Evolutionary conservation across 163 green algal species (phyloP), one percentile per base, ranked within the genome.

Genomic region (Chloromonas sp.): DNA sequence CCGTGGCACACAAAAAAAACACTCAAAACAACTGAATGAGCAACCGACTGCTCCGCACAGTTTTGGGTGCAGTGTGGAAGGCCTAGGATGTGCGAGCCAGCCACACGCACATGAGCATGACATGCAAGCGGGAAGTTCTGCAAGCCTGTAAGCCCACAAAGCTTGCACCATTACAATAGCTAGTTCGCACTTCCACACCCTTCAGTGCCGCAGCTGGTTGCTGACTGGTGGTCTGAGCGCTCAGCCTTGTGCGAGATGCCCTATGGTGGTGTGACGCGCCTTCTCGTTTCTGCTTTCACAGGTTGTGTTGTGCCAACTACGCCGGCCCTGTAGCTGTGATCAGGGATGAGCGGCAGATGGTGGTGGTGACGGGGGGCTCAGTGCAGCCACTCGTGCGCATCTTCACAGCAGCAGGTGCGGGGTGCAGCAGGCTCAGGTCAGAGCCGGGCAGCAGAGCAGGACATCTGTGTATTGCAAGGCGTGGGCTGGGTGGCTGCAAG

Each of bases 241-340:
- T 36, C 36, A 36, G 36, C 36, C 36, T 36, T 36, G 36, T 36
- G 36, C 36, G 36, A 36, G 36, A 36, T 36, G 36, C 36, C 36
- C 36, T 36, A 36, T 36, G 36, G 36, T 36, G 36, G 36, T 36
- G 36, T 36, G 36, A 36, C 36, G 36, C 36, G 36, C 36, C 36
- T 36, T 36, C 36, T 36, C 36, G 36, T 36, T 36, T 36, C 36
- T 36, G 36, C 36, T 36, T 36, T 36, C 36, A n/a, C 89, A 95
- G 93, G 80, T 85, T 97, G 77, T 87, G 89, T 58, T 90, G 71
- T 14, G 90, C 91, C 0, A 71, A 86, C 0, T 96, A 91, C 85
- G 96, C 93, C 5, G 95, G 96, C 15, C 95, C 96, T 2, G 90
- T 98, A 13, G 96, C 95, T 0, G 88, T 91, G n/a, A 87, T 96